A percentile compares a stretch with the other conserved stretches of the same genome.
Conservation (phyloP, 768 basidiomycete genomes). For the Agaricus subrufescens region DNA sequence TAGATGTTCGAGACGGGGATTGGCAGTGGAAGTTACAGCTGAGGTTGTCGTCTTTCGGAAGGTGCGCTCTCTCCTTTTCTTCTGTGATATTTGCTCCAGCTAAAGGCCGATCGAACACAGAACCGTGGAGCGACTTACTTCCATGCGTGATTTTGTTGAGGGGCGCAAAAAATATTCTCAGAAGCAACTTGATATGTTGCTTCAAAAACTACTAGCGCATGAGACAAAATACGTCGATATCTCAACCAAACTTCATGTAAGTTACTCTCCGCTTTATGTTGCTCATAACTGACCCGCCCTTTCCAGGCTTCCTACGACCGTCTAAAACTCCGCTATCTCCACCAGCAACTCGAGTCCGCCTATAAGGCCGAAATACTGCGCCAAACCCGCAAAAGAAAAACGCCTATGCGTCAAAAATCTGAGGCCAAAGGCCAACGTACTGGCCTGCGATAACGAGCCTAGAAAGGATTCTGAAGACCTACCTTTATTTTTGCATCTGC, state of each 20-base stretch:
- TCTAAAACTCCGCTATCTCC: slow-evolving; percentile 27
- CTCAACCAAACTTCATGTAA: slow-evolving; percentile 29
- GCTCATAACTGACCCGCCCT: not conserved
- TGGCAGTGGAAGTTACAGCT: slow-evolving; percentile 29
- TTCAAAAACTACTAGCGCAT: slow-evolving; percentile 33
- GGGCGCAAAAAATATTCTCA: slow-evolving; percentile 20
- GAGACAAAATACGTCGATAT: slow-evolving; percentile 34
- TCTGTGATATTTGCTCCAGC: not conserved
- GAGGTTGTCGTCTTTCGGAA: slow-evolving; percentile 28
- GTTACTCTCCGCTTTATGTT: slow-evolving; percentile 5
- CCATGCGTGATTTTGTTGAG: slow-evolving; percentile 22
- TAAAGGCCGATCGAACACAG: slow-evolving; percentile 14
- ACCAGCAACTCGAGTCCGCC: slow-evolving; percentile 19
- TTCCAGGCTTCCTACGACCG: slow-evolving; percentile 28
- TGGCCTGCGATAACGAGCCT: slow-evolving; percentile 25
- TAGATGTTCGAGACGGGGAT: slow-evolving; percentile 24
- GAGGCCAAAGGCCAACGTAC: slow-evolving; percentile 29
- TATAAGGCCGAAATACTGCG: slow-evolving; percentile 21
- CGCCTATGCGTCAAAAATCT: slow-evolving; percentile 28
- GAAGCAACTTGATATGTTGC: slow-evolving; percentile 21
- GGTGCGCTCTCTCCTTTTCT: slow-evolving; percentile 19
- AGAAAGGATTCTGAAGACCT: not conserved
- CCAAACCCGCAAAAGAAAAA: slow-evolving; percentile 19
- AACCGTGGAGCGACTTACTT: slow-evolving; percentile 24
- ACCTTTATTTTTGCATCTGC: not conserved